phyloP scores from a whole-genome alignment of 2,329 filamentous ascomycete genomes.

The Zymoseptoria ardabiliae region DNA sequence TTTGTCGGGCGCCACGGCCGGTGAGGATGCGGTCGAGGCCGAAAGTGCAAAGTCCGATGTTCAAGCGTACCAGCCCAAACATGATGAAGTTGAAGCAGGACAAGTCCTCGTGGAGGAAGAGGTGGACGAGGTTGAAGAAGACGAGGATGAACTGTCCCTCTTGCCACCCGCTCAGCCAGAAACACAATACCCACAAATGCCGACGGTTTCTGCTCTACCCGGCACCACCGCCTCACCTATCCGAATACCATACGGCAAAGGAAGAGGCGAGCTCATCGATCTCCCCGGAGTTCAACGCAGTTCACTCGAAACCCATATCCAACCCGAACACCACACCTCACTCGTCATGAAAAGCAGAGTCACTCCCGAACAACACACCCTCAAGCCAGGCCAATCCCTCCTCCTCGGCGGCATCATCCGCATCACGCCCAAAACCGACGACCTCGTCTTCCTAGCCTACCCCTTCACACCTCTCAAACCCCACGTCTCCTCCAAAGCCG shows the following conservation, averaged over 20 bases:
- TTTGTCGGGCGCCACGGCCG: background rate
- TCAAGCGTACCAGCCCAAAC: background rate
- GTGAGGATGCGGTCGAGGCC: conserved; percentile 5
- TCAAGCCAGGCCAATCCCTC: conserved; percentile 72
- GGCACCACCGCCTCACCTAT: conserved; percentile 96
- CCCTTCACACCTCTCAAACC: conserved; percentile 71
- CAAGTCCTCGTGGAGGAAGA: background rate
- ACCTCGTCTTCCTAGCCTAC: conserved; percentile 67
- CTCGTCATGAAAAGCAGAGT: conserved; percentile 75
- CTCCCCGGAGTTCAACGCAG: conserved; percentile 76
- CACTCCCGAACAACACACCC: conserved; percentile 61
- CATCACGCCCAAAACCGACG: conserved; percentile 65
- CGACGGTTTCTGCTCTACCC: conserved; percentile 75
- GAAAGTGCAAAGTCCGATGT: background rate
- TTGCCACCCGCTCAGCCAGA: conserved; percentile 71
- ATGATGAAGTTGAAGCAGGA: background rate
- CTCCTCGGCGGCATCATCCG: conserved; percentile 75
- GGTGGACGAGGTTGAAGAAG: conserved; percentile 13
- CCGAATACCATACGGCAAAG: conserved; percentile 78
- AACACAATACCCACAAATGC: conserved; percentile 72
- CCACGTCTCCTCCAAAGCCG: conserved; percentile 72
- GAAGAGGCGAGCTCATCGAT: conserved; percentile 86
- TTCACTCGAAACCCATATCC: conserved; percentile 63
- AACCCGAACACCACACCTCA: conserved; percentile 55
- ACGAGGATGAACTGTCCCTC: conserved; percentile 37